Evolutionary conservation across 805 yeast species (phyloP), one percentile per base, ranked within the genome.

Genomic region (Candida chauliodis): DNA sequence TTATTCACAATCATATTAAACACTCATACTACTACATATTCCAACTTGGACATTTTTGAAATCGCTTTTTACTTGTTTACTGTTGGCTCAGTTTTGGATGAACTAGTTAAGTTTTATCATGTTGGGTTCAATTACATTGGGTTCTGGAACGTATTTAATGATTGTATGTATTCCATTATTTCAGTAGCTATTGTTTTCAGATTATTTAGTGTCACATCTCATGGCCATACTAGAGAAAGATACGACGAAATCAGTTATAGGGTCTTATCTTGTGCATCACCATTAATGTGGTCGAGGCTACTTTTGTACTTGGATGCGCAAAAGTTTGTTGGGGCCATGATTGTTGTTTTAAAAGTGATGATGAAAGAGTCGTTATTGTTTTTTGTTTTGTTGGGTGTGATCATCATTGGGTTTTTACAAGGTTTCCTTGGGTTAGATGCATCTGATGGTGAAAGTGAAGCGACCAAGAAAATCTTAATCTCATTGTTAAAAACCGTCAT

Each of bases 401-500:
- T 88, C 25, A 79, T 83, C 44, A 56, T 83, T 34, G 96, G 96
- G 0, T 88, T 88, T 60, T 63, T 86, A 39, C 96, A 88, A 56
- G 95, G 95, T 0, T 86, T 88, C 57, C 59, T 88, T 23, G 96
- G 95, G 9, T 67, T 88, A 38, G 96, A 88, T 60, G 82, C 85
- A 25, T 84, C 95, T 2, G 96, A 88, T 58, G 95, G 96, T 47
- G 78, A 75, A 45, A 68, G 83, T 41, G 93, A 87, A 47, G 82
- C 85, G 18, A 84, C 95, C 1, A 60, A 66, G 15, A 67, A 76
- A 23, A 79, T 86, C 36, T 58, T 86, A 31, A 63, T 77, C 8
- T 79, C 81, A 13, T 70, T 88, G 62, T 69, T 83, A 29, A 76
- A 81, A 42, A 83, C 93, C 0, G 77, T 89, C 7, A 67, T 88